These are phyloP conservation scores for Blastocladiella britannica DNA, from an alignment of 192 early-diverging fungal species.

Conservation along the genomic window DNA sequence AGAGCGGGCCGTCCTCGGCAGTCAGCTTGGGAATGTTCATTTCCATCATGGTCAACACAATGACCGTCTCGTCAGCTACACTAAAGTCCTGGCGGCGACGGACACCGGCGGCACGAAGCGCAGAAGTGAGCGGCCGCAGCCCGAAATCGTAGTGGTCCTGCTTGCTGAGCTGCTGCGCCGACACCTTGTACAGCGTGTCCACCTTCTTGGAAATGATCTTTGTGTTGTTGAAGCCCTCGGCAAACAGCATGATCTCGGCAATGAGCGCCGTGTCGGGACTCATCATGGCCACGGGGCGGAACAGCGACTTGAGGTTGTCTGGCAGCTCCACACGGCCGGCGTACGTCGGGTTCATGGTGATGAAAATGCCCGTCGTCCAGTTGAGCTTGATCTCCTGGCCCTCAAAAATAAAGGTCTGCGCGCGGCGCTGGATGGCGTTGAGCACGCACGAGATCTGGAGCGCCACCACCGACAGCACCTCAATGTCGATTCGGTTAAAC, in stretches of 20 bases:
- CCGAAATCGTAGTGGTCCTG: slow-evolving; percentile 99
- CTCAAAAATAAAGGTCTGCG: slow-evolving; percentile 66
- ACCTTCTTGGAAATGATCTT: slow-evolving; percentile 85
- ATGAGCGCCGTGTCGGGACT: slow-evolving; percentile 92
- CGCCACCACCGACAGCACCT: slow-evolving; percentile 92
- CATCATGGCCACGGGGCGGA: slow-evolving; percentile 98
- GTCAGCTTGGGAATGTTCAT: slow-evolving; percentile 95
- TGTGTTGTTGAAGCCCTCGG: slow-evolving; percentile 93
- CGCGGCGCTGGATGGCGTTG: slow-evolving; percentile 17
- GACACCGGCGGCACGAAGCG: slow-evolving; percentile 89
- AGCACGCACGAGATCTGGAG: slow-evolving; percentile 99
- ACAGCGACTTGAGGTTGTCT: slow-evolving; percentile 97
- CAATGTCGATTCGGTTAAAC: slow-evolving; percentile 96
- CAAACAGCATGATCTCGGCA: slow-evolving; percentile 98
- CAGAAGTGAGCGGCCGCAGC: slow-evolving; percentile 91
- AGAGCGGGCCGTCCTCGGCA: slow-evolving; percentile 72
- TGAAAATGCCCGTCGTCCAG: slow-evolving; percentile 83
- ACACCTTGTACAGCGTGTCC: slow-evolving; percentile 90
- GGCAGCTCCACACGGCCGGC: slow-evolving; percentile 94
- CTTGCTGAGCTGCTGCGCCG: slow-evolving; percentile 76
- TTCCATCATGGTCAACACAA: slow-evolving; percentile 92
- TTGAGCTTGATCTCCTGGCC: slow-evolving; percentile 70
- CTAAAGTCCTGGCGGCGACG: slow-evolving; percentile 70
- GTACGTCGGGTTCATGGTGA: slow-evolving; percentile 99
- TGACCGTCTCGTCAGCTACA: slow-evolving; percentile 64